These are phyloP conservation scores for Paralagenidium karlingii DNA, from an alignment of 352 stramenopile genomes.

Conservation along the genomic window DNA sequence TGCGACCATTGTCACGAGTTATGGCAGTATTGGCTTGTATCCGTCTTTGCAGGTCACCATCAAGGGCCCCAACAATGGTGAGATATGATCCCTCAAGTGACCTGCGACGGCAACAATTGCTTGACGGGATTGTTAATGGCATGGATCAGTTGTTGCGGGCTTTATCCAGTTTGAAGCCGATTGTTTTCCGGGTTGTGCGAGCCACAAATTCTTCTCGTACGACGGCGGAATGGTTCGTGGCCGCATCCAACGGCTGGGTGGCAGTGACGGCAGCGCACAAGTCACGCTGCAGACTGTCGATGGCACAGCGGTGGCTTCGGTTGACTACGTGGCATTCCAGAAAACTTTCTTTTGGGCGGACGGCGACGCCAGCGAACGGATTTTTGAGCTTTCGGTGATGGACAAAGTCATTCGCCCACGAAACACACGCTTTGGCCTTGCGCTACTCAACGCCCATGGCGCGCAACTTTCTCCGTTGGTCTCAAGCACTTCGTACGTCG, in stretches of 20 bases:
- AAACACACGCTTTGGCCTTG: constrained; percentile 19
- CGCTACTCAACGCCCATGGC: constrained; percentile 14
- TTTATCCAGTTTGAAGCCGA: constrained; percentile 43
- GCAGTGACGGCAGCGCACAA: constrained; percentile 26
- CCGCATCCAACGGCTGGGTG: constrained; percentile 36
- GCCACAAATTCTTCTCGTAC: constrained; percentile 22
- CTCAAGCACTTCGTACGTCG: constrained; percentile 21
- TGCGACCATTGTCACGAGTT: constrained; percentile 1
- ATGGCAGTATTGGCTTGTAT: constrained; percentile 24
- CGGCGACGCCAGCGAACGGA: constrained; percentile 29
- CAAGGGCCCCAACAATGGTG: constrained; percentile 37
- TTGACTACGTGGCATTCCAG: constrained; percentile 36
- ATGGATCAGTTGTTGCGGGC: constrained; percentile 15
- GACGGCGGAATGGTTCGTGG: constrained; percentile 34
- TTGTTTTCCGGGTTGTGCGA: constrained; percentile 51
- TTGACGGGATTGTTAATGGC: not conserved
- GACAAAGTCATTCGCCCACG: constrained; percentile 14
- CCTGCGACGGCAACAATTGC: too few species aligned
- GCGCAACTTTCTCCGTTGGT: constrained; percentile 11
- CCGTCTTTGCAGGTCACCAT: constrained; percentile 35
- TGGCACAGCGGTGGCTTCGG: constrained; percentile 19
- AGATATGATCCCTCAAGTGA: not conserved
- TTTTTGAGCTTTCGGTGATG: constrained; percentile 29
- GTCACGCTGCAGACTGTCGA: constrained; percentile 30
- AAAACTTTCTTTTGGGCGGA: constrained; percentile 28